phyloP scores from a whole-genome alignment of 805 yeast genomes.

The Candida ovalis region DNA sequence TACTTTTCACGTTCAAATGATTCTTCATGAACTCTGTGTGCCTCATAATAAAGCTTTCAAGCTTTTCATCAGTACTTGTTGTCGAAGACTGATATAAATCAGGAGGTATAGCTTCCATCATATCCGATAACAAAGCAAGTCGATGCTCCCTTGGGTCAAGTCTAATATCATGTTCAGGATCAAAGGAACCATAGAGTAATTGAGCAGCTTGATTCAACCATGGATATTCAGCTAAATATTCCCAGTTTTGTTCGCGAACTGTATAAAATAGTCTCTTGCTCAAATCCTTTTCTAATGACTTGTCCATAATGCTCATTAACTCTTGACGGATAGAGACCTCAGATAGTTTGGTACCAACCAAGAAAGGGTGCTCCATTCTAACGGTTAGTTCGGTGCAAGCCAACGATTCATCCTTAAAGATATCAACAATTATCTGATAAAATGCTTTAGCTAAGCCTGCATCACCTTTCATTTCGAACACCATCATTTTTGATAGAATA shows the following conservation, averaged over 20 bases:
- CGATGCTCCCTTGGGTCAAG: slow-evolving; percentile 47
- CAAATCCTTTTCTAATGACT: slow-evolving; percentile 73
- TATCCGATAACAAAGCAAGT: slow-evolving; percentile 49
- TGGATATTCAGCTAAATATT: slow-evolving; percentile 82
- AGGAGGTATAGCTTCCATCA: slow-evolving; percentile 32
- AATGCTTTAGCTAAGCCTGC: slow-evolving; percentile 71
- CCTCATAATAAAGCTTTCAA: slow-evolving; percentile 16
- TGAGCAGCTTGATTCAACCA: slow-evolving; percentile 96
- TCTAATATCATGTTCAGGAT: slow-evolving; percentile 42
- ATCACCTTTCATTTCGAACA: slow-evolving; percentile 86
- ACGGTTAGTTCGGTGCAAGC: slow-evolving; percentile 86
- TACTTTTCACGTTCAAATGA: slow-evolving; percentile 41
- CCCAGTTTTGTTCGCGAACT: slow-evolving; percentile 97
- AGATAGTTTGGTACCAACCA: slow-evolving; percentile 85
- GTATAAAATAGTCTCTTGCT: slow-evolving; percentile 80
- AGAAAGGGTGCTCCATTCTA: slow-evolving; percentile 92
- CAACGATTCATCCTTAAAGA: slow-evolving; percentile 75
- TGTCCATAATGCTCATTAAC: slow-evolving; percentile 74
- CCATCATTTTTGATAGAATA: slow-evolving; percentile 86
- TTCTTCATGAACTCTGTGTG: slow-evolving; percentile 24
- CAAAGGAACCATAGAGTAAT: slow-evolving; percentile 74
- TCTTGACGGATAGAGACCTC: slow-evolving; percentile 71
- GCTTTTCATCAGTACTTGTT: slow-evolving; percentile 16
- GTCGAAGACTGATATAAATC: slow-evolving; percentile 11
- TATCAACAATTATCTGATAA: slow-evolving; percentile 80